Evolutionary conservation across 805 yeast species (phyloP).

Genomic region (Lipomyces japonicus): DNA sequence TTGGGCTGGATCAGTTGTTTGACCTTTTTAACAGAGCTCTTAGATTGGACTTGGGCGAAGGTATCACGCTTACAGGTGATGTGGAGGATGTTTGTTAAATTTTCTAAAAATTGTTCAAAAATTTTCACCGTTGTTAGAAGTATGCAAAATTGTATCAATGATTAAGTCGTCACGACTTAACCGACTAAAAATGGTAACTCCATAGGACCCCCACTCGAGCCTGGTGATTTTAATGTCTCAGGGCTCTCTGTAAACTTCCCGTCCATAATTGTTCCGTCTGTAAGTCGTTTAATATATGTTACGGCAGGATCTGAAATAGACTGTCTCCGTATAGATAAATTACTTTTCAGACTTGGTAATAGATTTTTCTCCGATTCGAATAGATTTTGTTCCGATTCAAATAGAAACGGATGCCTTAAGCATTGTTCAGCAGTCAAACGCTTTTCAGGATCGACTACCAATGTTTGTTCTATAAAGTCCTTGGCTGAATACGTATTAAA

Average conservation of each 20-base stretch:
- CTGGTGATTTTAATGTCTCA: slow-evolving; percentile 21
- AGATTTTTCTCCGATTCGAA: slow-evolving; percentile 35
- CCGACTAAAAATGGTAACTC: background rate
- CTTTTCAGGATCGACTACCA: slow-evolving; percentile 44
- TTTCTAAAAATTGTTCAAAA: slow-evolving; percentile 1
- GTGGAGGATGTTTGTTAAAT: slow-evolving; percentile 63
- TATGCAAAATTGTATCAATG: background rate
- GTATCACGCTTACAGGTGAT: slow-evolving; percentile 48
- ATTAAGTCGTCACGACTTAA: background rate
- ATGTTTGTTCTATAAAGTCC: slow-evolving; percentile 56
- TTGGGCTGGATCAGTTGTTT: slow-evolving; percentile 62
- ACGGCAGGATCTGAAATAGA: slow-evolving; percentile 10
- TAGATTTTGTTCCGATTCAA: slow-evolving; percentile 6
- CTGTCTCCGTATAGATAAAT: slow-evolving; percentile 5
- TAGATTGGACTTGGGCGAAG: slow-evolving; percentile 62
- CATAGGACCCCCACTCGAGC: background rate
- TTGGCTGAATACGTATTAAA: slow-evolving; percentile 37
- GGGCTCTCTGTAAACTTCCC: slow-evolving; percentile 23
- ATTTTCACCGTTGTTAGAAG: background rate
- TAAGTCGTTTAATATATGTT: slow-evolving; percentile 8
- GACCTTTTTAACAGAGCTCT: slow-evolving; percentile 69
- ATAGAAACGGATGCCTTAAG: slow-evolving; percentile 46
- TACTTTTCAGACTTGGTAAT: slow-evolving; percentile 31
- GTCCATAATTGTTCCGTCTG: slow-evolving; percentile 24
- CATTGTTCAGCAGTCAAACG: slow-evolving; percentile 49